Evolutionary conservation across 1,284 basidiomycete species (phyloP), one percentile per base, ranked within the genome.

Genomic region (Cryptococcus depauperatus): DNA sequence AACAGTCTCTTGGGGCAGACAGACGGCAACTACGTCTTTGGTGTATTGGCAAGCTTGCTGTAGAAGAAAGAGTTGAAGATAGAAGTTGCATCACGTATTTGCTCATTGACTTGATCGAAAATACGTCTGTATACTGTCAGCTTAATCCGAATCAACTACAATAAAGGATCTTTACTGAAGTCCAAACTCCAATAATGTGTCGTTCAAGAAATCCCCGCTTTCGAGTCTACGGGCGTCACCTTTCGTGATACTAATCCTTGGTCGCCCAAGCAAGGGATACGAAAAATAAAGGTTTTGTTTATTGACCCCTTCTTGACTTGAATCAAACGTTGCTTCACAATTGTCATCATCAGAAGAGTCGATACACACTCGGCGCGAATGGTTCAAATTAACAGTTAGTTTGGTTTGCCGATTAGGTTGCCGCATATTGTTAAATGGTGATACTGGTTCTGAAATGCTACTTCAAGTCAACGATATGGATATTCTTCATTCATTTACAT

Each of bases 41-140:
- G 32, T 37, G 51, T 59, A 14, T 51, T 77, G 48, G 82, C 82
- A n/a, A 98, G 72, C 62, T 92, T 91, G 71, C 91, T 86, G 74
- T 90, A 97, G 70, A 99, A 97, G 73, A 96, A 99, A 0, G 92
- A 91, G 64, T 83, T 97, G 75, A 98, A 97, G 5, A 98, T 77
- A 62, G 96, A 86, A 76, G 5, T 83, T 77, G 2, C 10, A 87
- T 70, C 10, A 73, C 74, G 0, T 83, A 9, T 19, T 16, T 9
- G n/a, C 16, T 28, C 68, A 46, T 79, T 75, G 19, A 87, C 64
- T 11, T 78, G 73, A 43, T 73, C 75, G 10, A 84, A 71, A 78
- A 83, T 85, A 18, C 82, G 72, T 62, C 88, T 91, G 11, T 30
- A 19, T 21, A 9, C 29, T 34, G 25, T 39, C 13, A 33, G 28